Conservation (phyloP, 1,284 basidiomycete species). For the Exobasidium rhododendri region DNA sequence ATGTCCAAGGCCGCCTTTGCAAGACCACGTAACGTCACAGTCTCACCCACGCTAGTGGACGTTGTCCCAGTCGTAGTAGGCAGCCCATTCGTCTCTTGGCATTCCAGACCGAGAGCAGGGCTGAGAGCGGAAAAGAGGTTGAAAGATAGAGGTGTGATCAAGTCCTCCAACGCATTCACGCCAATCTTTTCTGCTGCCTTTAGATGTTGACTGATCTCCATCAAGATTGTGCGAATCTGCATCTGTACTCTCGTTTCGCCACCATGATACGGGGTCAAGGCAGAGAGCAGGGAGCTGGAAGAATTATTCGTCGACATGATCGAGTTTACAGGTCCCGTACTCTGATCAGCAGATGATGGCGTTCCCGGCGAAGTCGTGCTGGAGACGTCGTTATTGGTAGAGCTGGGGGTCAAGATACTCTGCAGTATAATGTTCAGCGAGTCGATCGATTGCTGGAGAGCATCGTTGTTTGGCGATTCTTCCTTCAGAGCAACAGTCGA, state of each 20-base stretch:
- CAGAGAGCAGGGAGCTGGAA: neutral
- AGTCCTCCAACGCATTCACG: slow-evolving; percentile 16
- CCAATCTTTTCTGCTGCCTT: neutral
- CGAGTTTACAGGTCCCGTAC: neutral
- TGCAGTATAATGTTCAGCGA: slow-evolving; percentile 3
- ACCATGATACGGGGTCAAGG: neutral
- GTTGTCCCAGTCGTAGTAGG: neutral
- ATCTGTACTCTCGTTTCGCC: neutral
- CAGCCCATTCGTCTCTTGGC: slow-evolving; percentile 3
- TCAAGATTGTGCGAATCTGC: neutral
- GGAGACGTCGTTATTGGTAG: neutral
- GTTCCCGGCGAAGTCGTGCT: neutral
- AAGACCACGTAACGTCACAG: slow-evolving; percentile 11
- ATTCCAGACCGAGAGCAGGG: slow-evolving; percentile 27
- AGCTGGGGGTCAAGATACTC: neutral
- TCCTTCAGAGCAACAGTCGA: slow-evolving; percentile 11
- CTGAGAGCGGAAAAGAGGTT: slow-evolving; percentile 34
- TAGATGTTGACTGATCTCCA: slow-evolving; percentile 1
- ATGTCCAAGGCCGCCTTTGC: slow-evolving; percentile 25
- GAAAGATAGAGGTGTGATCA: slow-evolving; percentile 31
- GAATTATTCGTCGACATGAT: neutral
- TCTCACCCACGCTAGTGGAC: neutral
- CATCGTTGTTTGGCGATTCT: slow-evolving; percentile 24
- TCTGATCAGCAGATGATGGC: neutral
- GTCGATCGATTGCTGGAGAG: slow-evolving; percentile 7